Conservation (phyloP, 2,329 filamentous ascomycete species). For the Coniochaeta pulveracea region DNA sequence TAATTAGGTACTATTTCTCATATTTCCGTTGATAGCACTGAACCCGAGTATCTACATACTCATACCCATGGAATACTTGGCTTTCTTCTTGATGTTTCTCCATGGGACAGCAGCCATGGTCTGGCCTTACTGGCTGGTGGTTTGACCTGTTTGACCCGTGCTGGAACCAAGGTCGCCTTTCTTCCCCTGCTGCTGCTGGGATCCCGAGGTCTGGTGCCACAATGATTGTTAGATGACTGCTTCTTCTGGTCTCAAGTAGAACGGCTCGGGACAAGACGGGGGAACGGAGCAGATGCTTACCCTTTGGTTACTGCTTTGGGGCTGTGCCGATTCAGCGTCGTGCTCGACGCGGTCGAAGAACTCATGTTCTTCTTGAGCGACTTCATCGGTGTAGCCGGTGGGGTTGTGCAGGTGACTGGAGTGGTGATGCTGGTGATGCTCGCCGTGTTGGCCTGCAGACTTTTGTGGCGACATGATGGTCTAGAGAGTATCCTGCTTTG, state of each 20-base stretch:
- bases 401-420: constrained; percentile 1
- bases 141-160: background rate
- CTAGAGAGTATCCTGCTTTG: too few relatives aligned
- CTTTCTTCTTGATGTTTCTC: background rate
- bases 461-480: too few relatives aligned
- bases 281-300: too few relatives aligned
- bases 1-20: too few relatives aligned
- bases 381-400: constrained; percentile 1
- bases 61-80: background rate
- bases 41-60: too few relatives aligned
- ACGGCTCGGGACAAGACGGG: background rate
- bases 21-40: too few relatives aligned
- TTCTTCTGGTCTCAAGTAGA: background rate
- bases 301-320: too few relatives aligned
- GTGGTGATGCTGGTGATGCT: background rate
- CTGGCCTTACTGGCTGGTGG: background rate
- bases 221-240: background rate
- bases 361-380: constrained; percentile 3
- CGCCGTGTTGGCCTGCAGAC: constrained; percentile 1
- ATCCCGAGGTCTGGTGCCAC: background rate
- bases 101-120: background rate
- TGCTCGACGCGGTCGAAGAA: constrained; percentile 1
- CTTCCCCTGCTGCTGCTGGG: background rate
- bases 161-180: background rate
- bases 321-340: background rate